Evolutionary conservation across 2,329 filamentous ascomycete species (phyloP), one percentile per base, ranked within the genome.

Genomic region (Orbilia brochopaga): DNA sequence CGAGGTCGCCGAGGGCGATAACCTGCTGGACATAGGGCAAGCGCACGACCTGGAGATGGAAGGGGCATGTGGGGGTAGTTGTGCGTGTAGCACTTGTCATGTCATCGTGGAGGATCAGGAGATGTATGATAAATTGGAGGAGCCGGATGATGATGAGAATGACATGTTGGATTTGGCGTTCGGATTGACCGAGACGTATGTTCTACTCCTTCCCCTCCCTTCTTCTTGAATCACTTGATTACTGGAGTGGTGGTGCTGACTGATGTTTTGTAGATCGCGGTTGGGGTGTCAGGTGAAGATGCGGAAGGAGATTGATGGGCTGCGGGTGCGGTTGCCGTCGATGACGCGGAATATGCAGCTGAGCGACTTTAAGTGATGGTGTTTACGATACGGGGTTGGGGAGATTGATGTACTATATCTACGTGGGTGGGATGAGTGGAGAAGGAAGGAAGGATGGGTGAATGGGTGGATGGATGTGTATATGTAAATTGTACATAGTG

Each of bases 21-120:
- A 99, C 80, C 83, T 99, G 60, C 84, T 99, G 61, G 93, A 97
- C 78, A 93, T 99, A 78, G 94, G 93, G 21, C 93, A 97, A 79
- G 91, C 90, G 51, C 86, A 97, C 80, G 93, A 97, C 78, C 83
- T 99, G 46, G 94, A 99, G 80, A 97, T 99, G 93, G 94, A 99
- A 83, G 92, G 86, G 85, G 94, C 94, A 11, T 99, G 94, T 78
- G 94, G 94, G 75, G 94, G 88, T 30, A 89, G 87, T 35, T 90
- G 88, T 78, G 88, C 88, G 55, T 91, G 88, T 79, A 89, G 87
- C 65, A 91, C 88, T 17, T 91, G 88, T 80, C 88, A 91, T 81
- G 84, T 90, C 60, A 89, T 90, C 69, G 86, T 91, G 37, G 83
- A 86, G 67, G 83, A 85, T 75, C 83, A 85, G 27, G 84, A 83